Base-by-base conservation (phyloP, 202 grass and related monocot genomes). In the Alloteropsis angusta region DNA sequence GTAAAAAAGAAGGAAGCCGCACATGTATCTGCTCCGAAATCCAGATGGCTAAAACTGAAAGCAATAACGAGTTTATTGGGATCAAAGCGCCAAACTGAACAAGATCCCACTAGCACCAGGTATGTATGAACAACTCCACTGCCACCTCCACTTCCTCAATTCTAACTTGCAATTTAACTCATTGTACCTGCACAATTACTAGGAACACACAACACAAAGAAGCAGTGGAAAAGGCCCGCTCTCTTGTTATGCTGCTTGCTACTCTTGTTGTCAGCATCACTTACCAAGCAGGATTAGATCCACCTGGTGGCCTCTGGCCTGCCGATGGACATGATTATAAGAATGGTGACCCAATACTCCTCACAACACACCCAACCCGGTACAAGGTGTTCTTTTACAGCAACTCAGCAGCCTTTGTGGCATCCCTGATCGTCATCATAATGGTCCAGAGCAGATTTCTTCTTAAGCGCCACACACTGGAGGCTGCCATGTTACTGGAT, bases 351-450 rank as follows among this genome's bases (percentile, higher is more conserved):
- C 85, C 74, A 0, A 77, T 89, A 10, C 56, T 89, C 21, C 45
- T 53, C 3, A 75, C 48, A 6, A 72, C 41, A 0, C 9, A 66
- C 1, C 34, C 42, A 0, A 5, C 1, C 0, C 66, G 79, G 11
- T 86, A 89, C 66, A 45, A 56, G 6, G 30, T 37, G 16, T 90
- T 90, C 78, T 86, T 89, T 56, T 75, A 72, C 41, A 69, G 53
- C 64, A 89, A 89, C 17, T 79, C 78, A 10, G 21, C 54, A 19
- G 80, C 83, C 7, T 79, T 90, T 3, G 57, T 86, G 57, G 60
- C 48, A 28, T 90, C 87, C 12, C 4, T 90, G 8, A 56, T 82
- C 3, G 64, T 79, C 7, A 70, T 90, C 44, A 30, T 86, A 14
- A 26, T 83, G 43, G 57, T 83, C 22, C 79, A 83, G 72, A 79